Evolutionary conservation across 768 basidiomycete species (phyloP), one percentile per base, ranked within the genome.

Genomic region (Pisolithus orientalis): DNA sequence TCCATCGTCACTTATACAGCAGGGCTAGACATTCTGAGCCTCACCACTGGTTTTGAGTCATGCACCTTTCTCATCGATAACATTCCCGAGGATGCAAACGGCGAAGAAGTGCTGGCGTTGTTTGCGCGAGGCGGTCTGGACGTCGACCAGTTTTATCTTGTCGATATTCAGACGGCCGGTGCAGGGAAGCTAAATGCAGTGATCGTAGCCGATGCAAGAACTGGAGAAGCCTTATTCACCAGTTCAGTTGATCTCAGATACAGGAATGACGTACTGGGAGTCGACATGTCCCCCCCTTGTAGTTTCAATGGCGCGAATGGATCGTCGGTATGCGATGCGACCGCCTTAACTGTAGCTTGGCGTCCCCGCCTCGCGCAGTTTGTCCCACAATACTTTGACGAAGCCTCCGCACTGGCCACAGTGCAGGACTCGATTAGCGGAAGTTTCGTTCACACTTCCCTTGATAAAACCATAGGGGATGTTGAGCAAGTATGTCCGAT

Each of bases 1-100:
- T 75, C 72, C 40, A 65, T 82, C 39, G 74, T 79, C 17, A 78
- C 78, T 3, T 82, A 70, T 39, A 69, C 69, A 29, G 74, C 78
- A 2, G 82, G 82, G 5, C 59, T 79, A 34, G 65, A 73, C n/a
- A 66, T 84, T 38, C 64, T 63, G 39, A 60, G 67, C 29, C 54
- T 80, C 31, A 61, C 78, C 27, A 69, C 75, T n/a, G 80, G 78
- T 5, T 82, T 80, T 55, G 78, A 84, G 39, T 72, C 76, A 6
- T 78, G 76, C 57, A 70, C 70, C 9, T 61, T 84, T 25, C 72
- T 62, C 1, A 64, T 84, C 44, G 69, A 65, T 47, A 75, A 75
- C 51, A 66, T 84, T 29, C 78, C 80, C 0, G 43, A 52, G 21
- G 64, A 76, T 37, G 69, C 70, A 3, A 72, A 63, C 39, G 61